A percentile compares a stretch with the other conserved stretches of the same genome.
Evolutionary conservation across 2,329 filamentous ascomycete genomes (phyloP).

Genomic region (Phaeosphaeriaceae sp.): DNA sequence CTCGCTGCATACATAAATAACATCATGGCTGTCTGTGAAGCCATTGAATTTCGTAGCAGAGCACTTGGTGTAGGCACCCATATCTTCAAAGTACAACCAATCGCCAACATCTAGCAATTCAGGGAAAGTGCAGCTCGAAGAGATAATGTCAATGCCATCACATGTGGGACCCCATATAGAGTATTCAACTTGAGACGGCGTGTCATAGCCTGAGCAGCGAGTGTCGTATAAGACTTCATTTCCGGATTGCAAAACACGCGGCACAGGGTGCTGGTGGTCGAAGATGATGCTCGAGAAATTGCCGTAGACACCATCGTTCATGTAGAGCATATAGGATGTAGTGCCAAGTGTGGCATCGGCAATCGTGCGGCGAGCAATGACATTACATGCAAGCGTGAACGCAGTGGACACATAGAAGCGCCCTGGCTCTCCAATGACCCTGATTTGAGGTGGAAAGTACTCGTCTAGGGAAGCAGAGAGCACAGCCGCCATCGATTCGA

Average conservation of each 20-base stretch:
- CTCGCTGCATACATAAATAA: conserved; percentile 95
- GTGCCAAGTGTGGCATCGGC: conserved; percentile 69
- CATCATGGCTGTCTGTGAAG: conserved; percentile 89
- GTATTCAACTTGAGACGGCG: conserved; percentile 71
- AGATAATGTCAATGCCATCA: conserved; percentile 95
- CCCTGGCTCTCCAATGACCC: conserved; percentile 93
- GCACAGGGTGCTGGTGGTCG: conserved; percentile 90
- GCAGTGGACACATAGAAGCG: conserved; percentile 94
- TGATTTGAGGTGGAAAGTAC: conserved; percentile 83
- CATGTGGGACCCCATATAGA: conserved; percentile 98
- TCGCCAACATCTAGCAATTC: conserved; percentile 87
- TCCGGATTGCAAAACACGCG: conserved; percentile 75
- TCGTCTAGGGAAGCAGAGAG: conserved; percentile 81
- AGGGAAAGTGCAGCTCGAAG: conserved; percentile 77
- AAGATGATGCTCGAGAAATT: conserved; percentile 99
- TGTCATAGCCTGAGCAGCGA: conserved; percentile 50
- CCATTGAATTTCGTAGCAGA: conserved; percentile 98
- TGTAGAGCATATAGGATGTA: conserved; percentile 91
- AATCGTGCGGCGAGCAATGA: conserved; percentile 93
- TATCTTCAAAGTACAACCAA: conserved; percentile 98
- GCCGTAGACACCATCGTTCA: conserved; percentile 97
- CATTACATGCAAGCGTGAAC: conserved; percentile 92
- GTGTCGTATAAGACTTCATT: conserved; percentile 62
- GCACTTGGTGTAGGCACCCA: conserved; percentile 99
- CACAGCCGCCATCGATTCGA: conserved; percentile 86